Conservation (phyloP, 164 flowering plant species). For the Stephania yunnanensis region DNA sequence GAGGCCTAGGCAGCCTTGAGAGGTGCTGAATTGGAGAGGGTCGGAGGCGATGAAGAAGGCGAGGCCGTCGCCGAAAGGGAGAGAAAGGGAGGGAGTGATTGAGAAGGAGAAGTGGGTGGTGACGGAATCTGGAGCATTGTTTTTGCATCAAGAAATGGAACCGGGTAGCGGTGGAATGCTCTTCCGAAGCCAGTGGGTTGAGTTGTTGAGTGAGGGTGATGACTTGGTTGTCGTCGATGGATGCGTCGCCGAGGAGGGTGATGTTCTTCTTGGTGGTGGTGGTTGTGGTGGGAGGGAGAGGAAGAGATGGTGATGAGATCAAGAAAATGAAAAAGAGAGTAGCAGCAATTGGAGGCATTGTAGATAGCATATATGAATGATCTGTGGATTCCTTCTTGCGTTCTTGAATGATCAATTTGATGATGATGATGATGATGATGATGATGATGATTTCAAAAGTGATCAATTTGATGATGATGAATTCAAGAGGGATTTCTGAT, state of each 20-base stretch:
- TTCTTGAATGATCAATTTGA: not conserved
- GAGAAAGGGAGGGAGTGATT: constrained; percentile 26
- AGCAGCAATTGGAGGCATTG: not conserved
- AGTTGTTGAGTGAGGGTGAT: constrained; percentile 47
- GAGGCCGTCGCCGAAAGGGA: constrained; percentile 55
- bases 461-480: not conserved
- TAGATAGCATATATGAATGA: not conserved
- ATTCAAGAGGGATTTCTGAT: not conserved
- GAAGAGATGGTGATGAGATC: constrained; percentile 17
- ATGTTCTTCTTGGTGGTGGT: constrained; percentile 27
- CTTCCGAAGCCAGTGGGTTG: constrained; percentile 35
- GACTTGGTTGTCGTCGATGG: constrained; percentile 21
- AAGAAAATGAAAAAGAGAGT: not conserved
- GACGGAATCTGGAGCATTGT: constrained; percentile 43
- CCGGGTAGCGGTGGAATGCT: constrained; percentile 48
- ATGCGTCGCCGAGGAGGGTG: constrained; percentile 50
- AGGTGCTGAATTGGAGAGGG: constrained; percentile 14
- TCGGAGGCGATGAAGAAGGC: constrained; percentile 55
- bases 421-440: not conserved
- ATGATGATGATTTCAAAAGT: not conserved
- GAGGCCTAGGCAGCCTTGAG: constrained; percentile 47
- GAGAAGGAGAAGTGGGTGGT: constrained; percentile 50
- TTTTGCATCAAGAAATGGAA: constrained; percentile 47
- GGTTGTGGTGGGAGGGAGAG: constrained; percentile 23
- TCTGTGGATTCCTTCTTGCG: not conserved